Conservation (phyloP, 345 rosid species). For the Pistacia vera region DNA sequence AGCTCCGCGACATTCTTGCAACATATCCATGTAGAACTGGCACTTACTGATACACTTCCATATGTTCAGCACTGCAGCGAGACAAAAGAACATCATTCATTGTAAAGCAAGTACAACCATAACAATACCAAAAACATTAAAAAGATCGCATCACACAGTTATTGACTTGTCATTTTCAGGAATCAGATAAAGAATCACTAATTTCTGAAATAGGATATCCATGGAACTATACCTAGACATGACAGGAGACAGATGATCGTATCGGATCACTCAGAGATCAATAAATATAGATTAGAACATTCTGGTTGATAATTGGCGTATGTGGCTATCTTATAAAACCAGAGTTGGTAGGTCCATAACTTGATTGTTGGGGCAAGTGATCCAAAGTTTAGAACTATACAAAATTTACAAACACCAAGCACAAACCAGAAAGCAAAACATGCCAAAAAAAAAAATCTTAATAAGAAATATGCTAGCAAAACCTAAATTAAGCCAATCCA, state of each 20-base stretch:
- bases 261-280: not conserved
- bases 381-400: too few relatives aligned
- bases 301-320: not conserved
- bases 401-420: not conserved
- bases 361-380: not conserved
- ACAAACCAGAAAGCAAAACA: not conserved
- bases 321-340: not conserved
- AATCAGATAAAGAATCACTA: too few relatives aligned
- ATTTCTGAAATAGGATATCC: too few relatives aligned
- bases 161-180: too few relatives aligned
- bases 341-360: too few relatives aligned
- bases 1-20: constrained; percentile 41
- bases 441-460: not conserved
- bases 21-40: constrained; percentile 61
- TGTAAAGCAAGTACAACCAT: not conserved
- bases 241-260: not conserved
- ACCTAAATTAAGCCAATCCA: not conserved
- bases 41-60: constrained; percentile 47
- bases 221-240: too few relatives aligned
- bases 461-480: not conserved
- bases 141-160: not conserved
- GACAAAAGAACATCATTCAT: not conserved
- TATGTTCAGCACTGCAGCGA: constrained; percentile 43
- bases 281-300: not conserved
- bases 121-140: not conserved